Percentiles rank a stretch among this genome's conserved stretches.
phyloP scores from a whole-genome alignment of 208 protist genomes.

The Acanthamoeba healyi region DNA sequence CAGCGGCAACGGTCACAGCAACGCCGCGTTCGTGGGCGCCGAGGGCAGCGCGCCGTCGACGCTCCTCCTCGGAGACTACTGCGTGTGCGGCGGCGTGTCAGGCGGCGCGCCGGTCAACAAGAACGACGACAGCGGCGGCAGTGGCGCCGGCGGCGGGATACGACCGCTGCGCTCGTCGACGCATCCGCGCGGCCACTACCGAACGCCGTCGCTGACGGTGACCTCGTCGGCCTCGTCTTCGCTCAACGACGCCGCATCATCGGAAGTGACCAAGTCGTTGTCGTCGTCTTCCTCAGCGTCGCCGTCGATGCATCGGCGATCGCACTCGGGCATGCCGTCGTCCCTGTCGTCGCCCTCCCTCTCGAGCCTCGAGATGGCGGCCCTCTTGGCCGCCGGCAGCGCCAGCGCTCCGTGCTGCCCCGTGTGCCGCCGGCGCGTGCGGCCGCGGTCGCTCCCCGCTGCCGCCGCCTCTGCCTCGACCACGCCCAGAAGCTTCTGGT shows the following conservation, averaged over 20 bases:
- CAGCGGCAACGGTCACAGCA: too few species aligned
- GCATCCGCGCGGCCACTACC: neutral
- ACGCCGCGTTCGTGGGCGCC: neutral
- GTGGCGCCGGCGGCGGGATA: too few species aligned
- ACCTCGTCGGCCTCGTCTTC: neutral
- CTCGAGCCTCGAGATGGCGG: neutral
- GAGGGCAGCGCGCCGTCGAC: neutral
- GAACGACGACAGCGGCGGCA: too few species aligned
- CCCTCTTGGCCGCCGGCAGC: too few species aligned
- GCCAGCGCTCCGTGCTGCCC: neutral
- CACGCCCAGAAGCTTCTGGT: too few species aligned
- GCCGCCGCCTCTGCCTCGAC: too few species aligned
- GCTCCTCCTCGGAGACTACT: neutral
- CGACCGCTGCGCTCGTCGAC: neutral
- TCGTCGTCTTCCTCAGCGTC: neutral
- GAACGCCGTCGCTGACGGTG: neutral
- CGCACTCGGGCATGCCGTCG: neutral
- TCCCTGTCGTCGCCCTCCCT: conserved; percentile 24
- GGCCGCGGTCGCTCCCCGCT: too few species aligned
- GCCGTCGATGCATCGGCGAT: neutral
- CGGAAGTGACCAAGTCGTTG: neutral
- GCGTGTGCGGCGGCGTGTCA: neutral
- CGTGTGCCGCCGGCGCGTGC: neutral
- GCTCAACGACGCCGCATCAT: neutral
- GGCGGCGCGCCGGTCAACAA: too few species aligned